Evolutionary conservation across 1,139 yeast species (phyloP).

Genomic region (Keqinozyma sinolaborantium): DNA sequence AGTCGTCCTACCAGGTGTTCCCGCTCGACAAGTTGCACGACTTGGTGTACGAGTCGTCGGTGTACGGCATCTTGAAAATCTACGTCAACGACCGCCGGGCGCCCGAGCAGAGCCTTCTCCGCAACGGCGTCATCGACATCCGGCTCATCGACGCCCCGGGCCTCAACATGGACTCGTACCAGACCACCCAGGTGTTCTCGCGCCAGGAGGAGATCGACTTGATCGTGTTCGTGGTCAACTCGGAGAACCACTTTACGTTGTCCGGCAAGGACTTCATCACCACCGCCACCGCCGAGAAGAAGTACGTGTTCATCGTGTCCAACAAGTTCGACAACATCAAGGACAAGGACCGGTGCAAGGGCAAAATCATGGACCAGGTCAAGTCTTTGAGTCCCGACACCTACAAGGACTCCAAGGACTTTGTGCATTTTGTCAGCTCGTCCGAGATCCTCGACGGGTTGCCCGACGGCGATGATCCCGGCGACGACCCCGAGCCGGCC

Average conservation of each 20-base stretch:
- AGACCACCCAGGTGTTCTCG: slow-evolving; percentile 92
- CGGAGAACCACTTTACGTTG: slow-evolving; percentile 92
- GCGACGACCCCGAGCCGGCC: slow-evolving; percentile 22
- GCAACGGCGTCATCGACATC: slow-evolving; percentile 91
- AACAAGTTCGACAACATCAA: slow-evolving; percentile 84
- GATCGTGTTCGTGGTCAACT: slow-evolving; percentile 93
- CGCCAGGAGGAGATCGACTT: slow-evolving; percentile 97
- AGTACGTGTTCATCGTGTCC: slow-evolving; percentile 89
- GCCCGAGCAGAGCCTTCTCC: slow-evolving; percentile 64
- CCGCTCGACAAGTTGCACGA: slow-evolving; percentile 56
- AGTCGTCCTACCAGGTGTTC: slow-evolving; percentile 59
- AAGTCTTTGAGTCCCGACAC: slow-evolving; percentile 86
- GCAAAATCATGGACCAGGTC: slow-evolving; percentile 82
- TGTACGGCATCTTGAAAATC: slow-evolving; percentile 69
- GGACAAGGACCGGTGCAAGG: slow-evolving; percentile 75
- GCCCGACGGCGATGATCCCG: slow-evolving; percentile 26
- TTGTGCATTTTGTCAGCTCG: slow-evolving; percentile 92
- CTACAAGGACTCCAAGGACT: slow-evolving; percentile 78
- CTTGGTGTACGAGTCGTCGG: slow-evolving; percentile 72
- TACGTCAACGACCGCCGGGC: slow-evolving; percentile 78
- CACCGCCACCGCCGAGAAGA: slow-evolving; percentile 87
- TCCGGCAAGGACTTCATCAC: slow-evolving; percentile 93
- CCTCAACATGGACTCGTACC: slow-evolving; percentile 85
- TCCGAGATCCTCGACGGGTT: slow-evolving; percentile 30
- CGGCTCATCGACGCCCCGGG: slow-evolving; percentile 97